These are phyloP conservation scores for Pyrenula massariospora DNA, from an alignment of 495 filamentous ascomycete species.

Conservation along the genomic window DNA sequence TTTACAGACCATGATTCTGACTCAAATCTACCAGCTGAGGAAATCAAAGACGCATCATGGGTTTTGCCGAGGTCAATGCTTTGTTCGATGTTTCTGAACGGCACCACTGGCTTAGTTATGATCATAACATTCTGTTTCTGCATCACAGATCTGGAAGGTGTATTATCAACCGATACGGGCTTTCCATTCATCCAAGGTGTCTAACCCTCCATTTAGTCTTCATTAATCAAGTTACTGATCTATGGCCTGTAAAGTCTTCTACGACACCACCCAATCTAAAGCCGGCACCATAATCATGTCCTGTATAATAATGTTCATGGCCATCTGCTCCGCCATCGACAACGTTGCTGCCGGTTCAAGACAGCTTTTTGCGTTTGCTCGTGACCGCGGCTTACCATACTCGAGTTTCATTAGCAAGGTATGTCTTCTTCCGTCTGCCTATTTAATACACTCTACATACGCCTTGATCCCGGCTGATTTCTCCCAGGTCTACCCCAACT, in stretches of 20 bases:
- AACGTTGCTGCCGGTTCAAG: conserved; percentile 22
- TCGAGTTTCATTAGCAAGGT: conserved; percentile 18
- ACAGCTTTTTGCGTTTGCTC: conserved; percentile 26
- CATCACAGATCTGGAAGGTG: conserved; percentile 20
- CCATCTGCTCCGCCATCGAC: conserved; percentile 17
- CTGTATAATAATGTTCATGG: conserved; percentile 16
- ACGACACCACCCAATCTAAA: not conserved
- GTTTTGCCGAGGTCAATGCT: conserved; percentile 21
- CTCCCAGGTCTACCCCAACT: conserved; percentile 31
- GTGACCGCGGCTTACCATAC: conserved; percentile 29
- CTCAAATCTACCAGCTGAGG: conserved; percentile 14
- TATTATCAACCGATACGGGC: conserved; percentile 13
- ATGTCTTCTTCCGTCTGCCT: not conserved
- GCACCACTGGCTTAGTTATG: conserved; percentile 22
- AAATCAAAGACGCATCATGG: conserved; percentile 23
- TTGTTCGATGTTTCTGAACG: conserved; percentile 20
- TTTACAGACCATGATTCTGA: conserved; percentile 2
- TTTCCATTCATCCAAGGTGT: conserved; percentile 38
- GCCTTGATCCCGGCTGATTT: conserved; percentile 6
- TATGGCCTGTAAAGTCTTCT: not conserved
- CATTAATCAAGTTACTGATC: not conserved
- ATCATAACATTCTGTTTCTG: conserved; percentile 24
- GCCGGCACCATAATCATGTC: conserved; percentile 17
- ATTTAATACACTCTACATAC: not conserved
- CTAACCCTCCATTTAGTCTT: conserved; percentile 13